Evolutionary conservation across 1,139 yeast genomes (phyloP).

Genomic region (Lipomyces yarrowii): DNA sequence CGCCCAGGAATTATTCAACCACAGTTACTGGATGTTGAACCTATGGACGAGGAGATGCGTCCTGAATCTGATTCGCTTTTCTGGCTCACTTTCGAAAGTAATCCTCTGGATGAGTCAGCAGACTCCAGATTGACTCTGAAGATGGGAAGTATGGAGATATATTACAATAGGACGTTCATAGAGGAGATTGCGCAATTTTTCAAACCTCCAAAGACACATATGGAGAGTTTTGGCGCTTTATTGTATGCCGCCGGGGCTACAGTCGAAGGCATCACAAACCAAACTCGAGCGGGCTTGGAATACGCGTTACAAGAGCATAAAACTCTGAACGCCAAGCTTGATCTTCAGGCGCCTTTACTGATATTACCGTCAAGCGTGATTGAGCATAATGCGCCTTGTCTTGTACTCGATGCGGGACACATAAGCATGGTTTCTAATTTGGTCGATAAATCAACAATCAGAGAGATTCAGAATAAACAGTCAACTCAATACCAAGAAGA

Average conservation of each 20-base stretch:
- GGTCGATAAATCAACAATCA: constrained; percentile 69
- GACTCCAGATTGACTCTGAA: constrained; percentile 76
- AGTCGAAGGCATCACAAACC: constrained; percentile 84
- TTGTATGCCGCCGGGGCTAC: constrained; percentile 96
- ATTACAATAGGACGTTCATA: constrained; percentile 79
- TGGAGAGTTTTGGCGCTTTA: constrained; percentile 87
- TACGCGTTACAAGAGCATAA: constrained; percentile 94
- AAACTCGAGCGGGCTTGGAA: constrained; percentile 89
- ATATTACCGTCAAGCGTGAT: constrained; percentile 85
- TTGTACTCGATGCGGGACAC: constrained; percentile 94
- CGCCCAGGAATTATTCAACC: constrained; percentile 44
- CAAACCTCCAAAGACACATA: constrained; percentile 81
- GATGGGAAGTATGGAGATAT: constrained; percentile 84
- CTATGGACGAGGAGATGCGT: constrained; percentile 34
- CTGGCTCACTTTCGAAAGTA: constrained; percentile 76
- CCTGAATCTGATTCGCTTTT: constrained; percentile 63
- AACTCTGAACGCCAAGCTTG: constrained; percentile 80
- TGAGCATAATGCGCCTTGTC: constrained; percentile 83
- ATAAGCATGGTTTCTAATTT: constrained; percentile 80
- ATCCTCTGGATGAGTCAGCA: constrained; percentile 82
- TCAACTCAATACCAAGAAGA: constrained; percentile 65
- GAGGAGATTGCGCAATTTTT: constrained; percentile 76
- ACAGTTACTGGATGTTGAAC: constrained; percentile 27
- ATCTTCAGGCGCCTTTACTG: constrained; percentile 89
- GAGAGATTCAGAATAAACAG: constrained; percentile 67